Conservation (phyloP, 2,329 filamentous ascomycete species). For the Xylariales sp. region DNA sequence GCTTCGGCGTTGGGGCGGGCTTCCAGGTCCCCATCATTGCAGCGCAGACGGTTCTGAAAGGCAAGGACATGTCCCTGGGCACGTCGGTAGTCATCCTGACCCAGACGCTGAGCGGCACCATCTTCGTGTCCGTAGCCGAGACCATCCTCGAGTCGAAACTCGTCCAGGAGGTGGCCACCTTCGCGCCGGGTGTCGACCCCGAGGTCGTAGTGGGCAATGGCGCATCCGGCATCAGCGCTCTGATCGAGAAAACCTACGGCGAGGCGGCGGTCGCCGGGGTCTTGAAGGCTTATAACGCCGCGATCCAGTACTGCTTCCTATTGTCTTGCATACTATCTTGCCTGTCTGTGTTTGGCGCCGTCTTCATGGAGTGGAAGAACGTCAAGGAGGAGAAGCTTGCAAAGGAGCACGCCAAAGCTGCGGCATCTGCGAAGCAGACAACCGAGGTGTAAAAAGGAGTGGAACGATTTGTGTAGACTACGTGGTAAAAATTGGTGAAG, state of each 20-base stretch:
- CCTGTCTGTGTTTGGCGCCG: neutral
- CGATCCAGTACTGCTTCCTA: neutral
- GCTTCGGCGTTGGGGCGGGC: conserved; percentile 21
- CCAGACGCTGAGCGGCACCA: conserved; percentile 18
- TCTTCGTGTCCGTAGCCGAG: conserved; percentile 19
- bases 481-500: too few relatives aligned
- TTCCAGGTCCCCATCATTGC: conserved; percentile 21
- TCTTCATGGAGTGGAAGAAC: conserved; percentile 1
- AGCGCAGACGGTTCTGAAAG: conserved; percentile 19
- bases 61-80: conserved; percentile 20
- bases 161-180: conserved; percentile 9
- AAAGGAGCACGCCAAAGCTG: too few relatives aligned
- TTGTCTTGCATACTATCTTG: neutral
- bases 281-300: conserved; percentile 3
- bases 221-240: neutral
- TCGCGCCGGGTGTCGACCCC: neutral
- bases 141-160: conserved; percentile 18
- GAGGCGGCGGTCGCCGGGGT: neutral
- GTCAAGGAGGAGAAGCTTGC: too few relatives aligned
- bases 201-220: neutral
- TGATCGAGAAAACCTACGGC: neutral
- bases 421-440: too few relatives aligned
- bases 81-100: conserved; percentile 20
- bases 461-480: too few relatives aligned
- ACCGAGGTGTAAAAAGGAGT: too few relatives aligned